phyloP scores from a whole-genome alignment of 2,329 filamentous ascomycete genomes.

The Penicillium brasilianum region DNA sequence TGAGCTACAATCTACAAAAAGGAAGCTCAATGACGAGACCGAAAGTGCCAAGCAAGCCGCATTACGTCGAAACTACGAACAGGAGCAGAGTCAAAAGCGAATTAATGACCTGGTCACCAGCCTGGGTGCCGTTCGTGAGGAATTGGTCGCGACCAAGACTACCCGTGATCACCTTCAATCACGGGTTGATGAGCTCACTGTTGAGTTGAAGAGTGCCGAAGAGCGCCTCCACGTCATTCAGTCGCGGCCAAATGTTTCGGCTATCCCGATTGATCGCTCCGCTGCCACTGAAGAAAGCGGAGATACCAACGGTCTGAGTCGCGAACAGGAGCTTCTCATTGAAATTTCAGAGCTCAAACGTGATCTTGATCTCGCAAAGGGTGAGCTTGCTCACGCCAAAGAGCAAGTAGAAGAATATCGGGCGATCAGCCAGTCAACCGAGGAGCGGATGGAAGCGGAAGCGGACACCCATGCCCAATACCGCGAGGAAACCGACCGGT shows the following conservation, averaged over 20 bases:
- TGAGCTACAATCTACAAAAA: slow-evolving; percentile 78
- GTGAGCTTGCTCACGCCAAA: slow-evolving; percentile 80
- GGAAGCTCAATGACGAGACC: slow-evolving; percentile 79
- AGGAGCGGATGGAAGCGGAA: slow-evolving; percentile 82
- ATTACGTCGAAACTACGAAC: slow-evolving; percentile 86
- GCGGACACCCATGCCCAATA: slow-evolving; percentile 84
- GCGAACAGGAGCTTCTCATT: slow-evolving; percentile 78
- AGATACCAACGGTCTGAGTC: slow-evolving; percentile 64
- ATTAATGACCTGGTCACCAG: slow-evolving; percentile 89
- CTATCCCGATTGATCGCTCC: slow-evolving; percentile 50
- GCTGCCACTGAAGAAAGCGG: slow-evolving; percentile 52
- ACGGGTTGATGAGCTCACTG: slow-evolving; percentile 84
- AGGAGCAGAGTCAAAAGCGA: slow-evolving; percentile 83
- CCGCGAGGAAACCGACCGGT: slow-evolving; percentile 79
- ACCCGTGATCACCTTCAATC: slow-evolving; percentile 86
- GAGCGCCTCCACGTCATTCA: slow-evolving; percentile 83
- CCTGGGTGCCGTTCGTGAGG: slow-evolving; percentile 80
- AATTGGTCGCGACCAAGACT: slow-evolving; percentile 84
- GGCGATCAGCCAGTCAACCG: slow-evolving; percentile 80
- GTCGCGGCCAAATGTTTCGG: slow-evolving; percentile 72
- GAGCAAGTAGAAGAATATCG: slow-evolving; percentile 86
- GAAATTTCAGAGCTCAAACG: slow-evolving; percentile 87
- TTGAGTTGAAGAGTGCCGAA: slow-evolving; percentile 86
- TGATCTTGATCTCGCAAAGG: slow-evolving; percentile 78
- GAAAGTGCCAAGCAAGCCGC: slow-evolving; percentile 84